Base-by-base conservation (phyloP, 1,284 basidiomycete species). In the Sporisorium sorghi region DNA sequence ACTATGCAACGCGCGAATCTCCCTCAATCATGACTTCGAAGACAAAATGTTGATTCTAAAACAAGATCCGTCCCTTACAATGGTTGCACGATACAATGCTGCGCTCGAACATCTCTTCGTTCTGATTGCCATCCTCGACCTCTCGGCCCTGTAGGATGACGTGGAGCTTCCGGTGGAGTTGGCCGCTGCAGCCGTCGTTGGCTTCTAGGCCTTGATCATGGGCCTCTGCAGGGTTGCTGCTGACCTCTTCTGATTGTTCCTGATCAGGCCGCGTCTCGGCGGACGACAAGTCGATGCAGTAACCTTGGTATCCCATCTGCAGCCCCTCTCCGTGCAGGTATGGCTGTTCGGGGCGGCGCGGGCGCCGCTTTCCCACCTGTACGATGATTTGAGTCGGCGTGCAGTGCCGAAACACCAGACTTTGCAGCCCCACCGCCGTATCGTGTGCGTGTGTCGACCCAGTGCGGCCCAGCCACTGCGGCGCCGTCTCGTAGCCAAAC, bases 291-390 rank as follows among this genome's bases (percentile, higher is more conserved):
- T 71, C 62, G 35, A 65, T 54, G 43, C 69, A 72, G 30, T 58
- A 66, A 10, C 69, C 58, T 24, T 72, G 63, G 23, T 47, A 72
- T 1, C 69, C 69, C 35, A 72, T 72, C 30, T 72, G 69, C n/a
- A 72, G 47, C 2, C 69, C 69, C 35, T 72, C 69, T 8, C 69
- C 69, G 8, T 49, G 50, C 24, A 72, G 19, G 24, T 58, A 62
- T 9, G 54, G 28, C 43, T 59, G 58, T 5, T 48, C 59, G 11
- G 46, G 33, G 1, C 51, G 50, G 7, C 69, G 54, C 1, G 63
- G 59, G 14, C 55, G 26, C 11, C 69, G 48, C 10, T 51, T 54
- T 0, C 69, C 69, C 2, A 72, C 69, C 28, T 66, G 69, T 12
- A 72, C 59, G 28, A 72, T 62, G 39, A 65, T 59, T 40, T 72